Base-by-base conservation (phyloP, 1,284 basidiomycete genomes). In the Microbotryomycetes sp. region DNA sequence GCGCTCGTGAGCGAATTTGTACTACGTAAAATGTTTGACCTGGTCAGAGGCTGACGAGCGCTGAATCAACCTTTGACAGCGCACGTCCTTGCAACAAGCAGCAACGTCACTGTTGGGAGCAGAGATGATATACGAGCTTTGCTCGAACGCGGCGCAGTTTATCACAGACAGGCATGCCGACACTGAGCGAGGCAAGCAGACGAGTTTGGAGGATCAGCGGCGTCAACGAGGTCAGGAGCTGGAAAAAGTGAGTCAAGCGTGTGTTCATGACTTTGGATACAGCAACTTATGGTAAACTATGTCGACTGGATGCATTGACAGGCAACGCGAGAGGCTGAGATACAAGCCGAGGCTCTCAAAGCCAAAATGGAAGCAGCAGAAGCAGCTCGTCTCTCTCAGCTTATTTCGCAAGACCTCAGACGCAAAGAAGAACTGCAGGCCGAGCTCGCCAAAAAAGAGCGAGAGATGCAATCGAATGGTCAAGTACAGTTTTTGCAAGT, bases 71-170 rank as follows among this genome's bases (percentile, higher is more conserved):
- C 30, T 5, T 14, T 16, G 15, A 22, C 58, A 68, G 67, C 23
- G 51, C 16, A 54, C 59, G 7, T 29, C 53, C 1, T 51, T 71
- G 5, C 57, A 63, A 19, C 54, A 59, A 16, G 53, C 48, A 3
- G 64, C 71, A 1, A 49, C 56, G 6, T 47, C 57, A 0, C 60
- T 68, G 2, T 36, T 68, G 4, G 69, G 69, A 31, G 59, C 55
- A 15, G 71, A 70, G 56, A 70, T 72, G 71, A 46, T 70, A 23
- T 72, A 61, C 54, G 71, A 72, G 48, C 51, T 72, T 0, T 69
- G 66, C 29, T 62, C 69, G 28, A 54, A 60, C 12, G 71, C 69
- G 1, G 62, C 69, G 1, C 48, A 58, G 5, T 70, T 68, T 46
- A 66, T 72, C 36, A 70, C 71, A 14, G 69, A 71, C 19, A 62